Base-by-base conservation (phyloP, 805 yeast genomes). In the Nakazawaea ernobii region DNA sequence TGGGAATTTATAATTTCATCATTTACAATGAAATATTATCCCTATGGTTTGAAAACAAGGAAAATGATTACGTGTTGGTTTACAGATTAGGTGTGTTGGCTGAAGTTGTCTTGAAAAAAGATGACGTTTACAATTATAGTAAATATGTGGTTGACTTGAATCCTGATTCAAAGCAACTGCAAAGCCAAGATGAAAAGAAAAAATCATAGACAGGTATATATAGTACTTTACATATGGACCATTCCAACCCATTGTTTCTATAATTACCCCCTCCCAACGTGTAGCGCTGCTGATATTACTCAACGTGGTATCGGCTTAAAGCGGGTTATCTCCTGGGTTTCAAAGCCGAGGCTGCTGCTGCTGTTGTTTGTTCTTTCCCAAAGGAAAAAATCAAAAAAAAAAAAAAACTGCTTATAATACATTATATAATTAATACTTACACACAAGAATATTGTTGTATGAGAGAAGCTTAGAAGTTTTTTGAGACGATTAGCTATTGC, bases 1-100 rank as follows among this genome's bases (percentile, higher is more conserved):
- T 80, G 15, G 95, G 96, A 1, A 91, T 90, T 10, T 91, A 88
- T 66, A 84, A 73, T 60, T 89, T 86, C 62, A 73, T 90, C 53
- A 81, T 85, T 3, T 87, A 83, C 59, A 73, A 82, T 56, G 90
- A 87, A 66, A 81, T 84, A 55, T 69, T 90, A 52, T 76, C 94
- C 53, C 65, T 81, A 36, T 79, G 83, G 65, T 71, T 84, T 52
- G 70, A 73, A 14, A 80, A 80, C 2, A 66, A 66, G 10, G 74
- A 78, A 32, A 59, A 71, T 28, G 73, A 75, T 32, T 89, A 77
- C 61, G 64, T 64, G 46, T 76, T 81, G 56, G 67, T 72, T 24
- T 75, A 86, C 79, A 69, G 69, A 35, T 71, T 69, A 51, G 80
- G 82, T 6, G 54, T 82, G 40, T 63, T 85, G 15, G 85, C 87